Evolutionary conservation across 257 asterid genomes (phyloP), one percentile per base, ranked within the genome.

Genomic region (Capsicum baccatum): DNA sequence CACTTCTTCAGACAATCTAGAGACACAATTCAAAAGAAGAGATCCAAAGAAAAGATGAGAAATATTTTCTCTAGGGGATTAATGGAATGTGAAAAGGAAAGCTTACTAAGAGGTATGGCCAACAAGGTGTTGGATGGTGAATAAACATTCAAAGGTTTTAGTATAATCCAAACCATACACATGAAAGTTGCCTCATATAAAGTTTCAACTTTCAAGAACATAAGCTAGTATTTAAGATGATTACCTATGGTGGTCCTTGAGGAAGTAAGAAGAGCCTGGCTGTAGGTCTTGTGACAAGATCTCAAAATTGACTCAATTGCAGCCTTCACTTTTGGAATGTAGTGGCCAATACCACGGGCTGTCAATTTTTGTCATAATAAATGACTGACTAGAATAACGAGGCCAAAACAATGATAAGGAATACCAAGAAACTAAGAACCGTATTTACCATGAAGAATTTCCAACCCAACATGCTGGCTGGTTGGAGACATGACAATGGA

Each of bases 401-500:
- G 81, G 48, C 63, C 47, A 52, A 76, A 50, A 74, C 55, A 80
- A 84, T 67, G 59, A 59, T 42, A 81, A 84, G 83, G 67, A 17
- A 81, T n/a, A 69, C 50, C 60, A 47, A 37, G 66, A 84, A 52
- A 76, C 70, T 69, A 83, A 79, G 79, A 78, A 67, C 35, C 80
- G 85, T 52, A 81, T 44, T 82, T 88, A 97, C 99, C 99, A 26
- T 97, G 98, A 83, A 93, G 95, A 90, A 97, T 97, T 91, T 95
- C 99, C 94, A 97, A 87, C 83, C 99, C 98, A 86, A 91, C 96
- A 83, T 92, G 96, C 87, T 92, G 94, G 86, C 99, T 94, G 79
- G 93, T 92, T 74, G 99, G 99, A 86, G 98, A 94, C 95, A 93
- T 91, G 85, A 94, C 99, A 89, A 97, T 97, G 88, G 97, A 98